Conservation (phyloP, 108 stramenopile species). For the Epithemia pelagica region DNA sequence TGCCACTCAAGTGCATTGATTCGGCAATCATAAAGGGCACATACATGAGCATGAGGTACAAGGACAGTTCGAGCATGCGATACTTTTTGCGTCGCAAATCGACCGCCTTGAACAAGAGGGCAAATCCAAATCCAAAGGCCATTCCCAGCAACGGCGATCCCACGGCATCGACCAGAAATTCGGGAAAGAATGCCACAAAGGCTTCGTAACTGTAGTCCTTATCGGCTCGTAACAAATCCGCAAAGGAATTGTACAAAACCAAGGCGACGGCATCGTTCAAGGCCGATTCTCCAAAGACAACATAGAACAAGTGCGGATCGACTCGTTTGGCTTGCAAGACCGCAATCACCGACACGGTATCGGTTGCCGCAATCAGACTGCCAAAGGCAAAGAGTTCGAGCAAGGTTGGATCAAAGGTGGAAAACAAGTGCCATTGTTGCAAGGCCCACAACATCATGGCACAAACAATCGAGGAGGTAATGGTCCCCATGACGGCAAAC, state of each 20-base stretch:
- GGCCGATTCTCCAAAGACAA: slow-evolving; percentile 83
- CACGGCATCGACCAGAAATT: slow-evolving; percentile 47
- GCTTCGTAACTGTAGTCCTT: slow-evolving; percentile 10
- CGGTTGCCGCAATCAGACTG: slow-evolving; percentile 72
- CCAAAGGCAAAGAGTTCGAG: slow-evolving; percentile 70
- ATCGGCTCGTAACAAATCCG: slow-evolving; percentile 15
- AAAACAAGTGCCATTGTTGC: slow-evolving; percentile 18
- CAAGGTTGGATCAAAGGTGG: slow-evolving; percentile 31
- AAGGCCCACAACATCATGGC: slow-evolving; percentile 35
- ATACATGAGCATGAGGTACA: slow-evolving; percentile 61
- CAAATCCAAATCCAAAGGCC: slow-evolving; percentile 31
- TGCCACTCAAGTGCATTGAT: slow-evolving; percentile 53
- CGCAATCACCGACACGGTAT: slow-evolving; percentile 69
- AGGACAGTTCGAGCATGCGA: slow-evolving; percentile 38
- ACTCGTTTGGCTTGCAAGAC: slow-evolving; percentile 64
- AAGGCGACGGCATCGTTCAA: slow-evolving; percentile 84
- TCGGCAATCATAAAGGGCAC: slow-evolving; percentile 64
- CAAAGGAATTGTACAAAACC: slow-evolving; percentile 57
- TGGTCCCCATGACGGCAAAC: slow-evolving; percentile 70
- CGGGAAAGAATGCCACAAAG: slow-evolving; percentile 23
- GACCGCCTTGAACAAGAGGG: slow-evolving; percentile 49
- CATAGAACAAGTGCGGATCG: slow-evolving; percentile 65
- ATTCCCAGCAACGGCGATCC: slow-evolving; percentile 56
- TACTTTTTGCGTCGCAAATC: slow-evolving; percentile 25
- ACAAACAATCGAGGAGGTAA: slow-evolving; percentile 40